These are phyloP conservation scores for Pestalotiopsis sp. DNA, from an alignment of 2,329 filamentous ascomycete genomes.

Conservation along the genomic window DNA sequence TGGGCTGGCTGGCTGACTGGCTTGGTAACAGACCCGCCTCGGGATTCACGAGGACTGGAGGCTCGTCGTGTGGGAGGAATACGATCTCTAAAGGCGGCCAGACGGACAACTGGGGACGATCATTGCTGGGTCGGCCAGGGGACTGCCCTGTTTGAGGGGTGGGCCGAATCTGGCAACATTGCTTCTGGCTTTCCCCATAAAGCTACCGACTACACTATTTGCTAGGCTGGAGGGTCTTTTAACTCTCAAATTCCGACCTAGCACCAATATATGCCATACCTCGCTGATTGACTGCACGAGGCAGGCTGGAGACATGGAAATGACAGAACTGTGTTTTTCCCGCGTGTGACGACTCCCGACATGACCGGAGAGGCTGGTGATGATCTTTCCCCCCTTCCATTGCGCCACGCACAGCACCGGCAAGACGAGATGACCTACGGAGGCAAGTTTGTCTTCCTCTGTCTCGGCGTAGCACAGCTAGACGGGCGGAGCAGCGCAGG, in stretches of 20 bases:
- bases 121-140: slow-evolving; percentile 16
- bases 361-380: not conserved
- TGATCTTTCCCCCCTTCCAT: not conserved
- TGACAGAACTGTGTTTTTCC: not conserved
- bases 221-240: not conserved
- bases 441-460: not conserved
- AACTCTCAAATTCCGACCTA: not conserved
- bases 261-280: not conserved
- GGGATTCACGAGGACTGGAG: too few relatives aligned
- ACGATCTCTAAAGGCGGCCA: slow-evolving; percentile 1
- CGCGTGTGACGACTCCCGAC: not conserved
- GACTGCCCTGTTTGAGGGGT: not conserved
- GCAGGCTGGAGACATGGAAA: not conserved
- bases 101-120: slow-evolving; percentile 1
- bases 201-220: not conserved
- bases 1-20: too few relatives aligned
- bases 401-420: not conserved
- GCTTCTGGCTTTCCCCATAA: not conserved
- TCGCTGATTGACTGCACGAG: not conserved
- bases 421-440: not conserved
- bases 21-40: too few relatives aligned
- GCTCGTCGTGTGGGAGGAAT: not conserved
- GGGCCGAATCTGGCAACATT: slow-evolving; percentile 4
- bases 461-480: not conserved
- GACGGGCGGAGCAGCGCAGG: not conserved